Base-by-base conservation (phyloP, 2,329 filamentous ascomycete species). In the Cercospora sojina region DNA sequence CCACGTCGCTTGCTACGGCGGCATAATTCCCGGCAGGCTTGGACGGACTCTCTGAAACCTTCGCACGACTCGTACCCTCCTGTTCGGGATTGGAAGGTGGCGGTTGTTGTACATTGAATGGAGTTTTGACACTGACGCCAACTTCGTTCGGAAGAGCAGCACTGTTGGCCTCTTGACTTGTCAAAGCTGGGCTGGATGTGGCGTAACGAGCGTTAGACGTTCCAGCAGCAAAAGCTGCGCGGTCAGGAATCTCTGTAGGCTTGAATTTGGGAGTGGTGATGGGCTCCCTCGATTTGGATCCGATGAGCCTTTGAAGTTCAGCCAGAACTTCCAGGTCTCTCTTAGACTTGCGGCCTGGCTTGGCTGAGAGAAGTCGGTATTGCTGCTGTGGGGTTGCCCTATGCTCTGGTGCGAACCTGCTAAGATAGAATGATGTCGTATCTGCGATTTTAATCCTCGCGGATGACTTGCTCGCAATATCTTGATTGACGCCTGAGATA, bases 291-390 rank as follows among this genome's bases (percentile, higher is more conserved):
- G 31, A 16, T 6, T 47, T 49, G 29, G 49, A 51, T n/a, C 59
- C 64, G 16, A 63, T 43, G 23, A 43, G 18, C 13, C 43, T 53
- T 31, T 59, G 60, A 18, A 66, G 57, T 20, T 55, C 43, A 13
- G 64, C 58, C 27, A 67, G 43, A 13, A 63, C 25, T 38, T 64
- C 65, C 38, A 64, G 38, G 29, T 58, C 62, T 55, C 38, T 63
- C 57, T 64, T 60, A 9, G 57, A 59, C 41, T 64, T 67, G 6
- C 65, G 65, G 2, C 65, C 62, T 3, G 38, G 38, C 31, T 67
- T 57, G 20, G 62, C 60, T 18, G 49, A 55, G 5, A 63, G 31
- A 18, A 55, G 31, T 41, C 51, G 29, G 25, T 64, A 38, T 43
- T 64, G 62, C 35, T 64, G 62, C 62, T 47, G 53, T n/a, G 62